These are phyloP conservation scores for Chytriomyces sp. DNA, from an alignment of 192 early-diverging fungal species.

Conservation along the genomic window DNA sequence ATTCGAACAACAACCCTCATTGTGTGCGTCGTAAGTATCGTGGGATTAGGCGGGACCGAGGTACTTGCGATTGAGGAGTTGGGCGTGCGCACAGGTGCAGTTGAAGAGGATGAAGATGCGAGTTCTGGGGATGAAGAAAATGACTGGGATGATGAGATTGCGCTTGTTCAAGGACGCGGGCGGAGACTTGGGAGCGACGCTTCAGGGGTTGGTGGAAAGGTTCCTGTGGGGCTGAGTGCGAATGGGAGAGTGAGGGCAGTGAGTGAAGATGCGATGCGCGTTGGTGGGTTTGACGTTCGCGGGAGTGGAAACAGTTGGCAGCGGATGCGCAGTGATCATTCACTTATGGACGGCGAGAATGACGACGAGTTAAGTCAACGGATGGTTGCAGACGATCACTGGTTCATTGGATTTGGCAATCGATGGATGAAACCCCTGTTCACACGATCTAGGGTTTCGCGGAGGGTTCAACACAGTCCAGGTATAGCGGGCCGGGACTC, in stretches of 20 bases:
- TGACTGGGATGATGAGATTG: conserved; percentile 29
- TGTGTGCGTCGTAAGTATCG: conserved; percentile 89
- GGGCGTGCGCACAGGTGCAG: conserved; percentile 74
- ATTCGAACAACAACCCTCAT: conserved; percentile 89
- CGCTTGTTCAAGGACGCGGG: conserved; percentile 14
- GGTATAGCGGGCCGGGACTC: neutral
- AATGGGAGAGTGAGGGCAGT: neutral
- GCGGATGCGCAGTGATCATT: neutral
- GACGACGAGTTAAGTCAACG: neutral
- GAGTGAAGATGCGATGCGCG: conserved; percentile 10
- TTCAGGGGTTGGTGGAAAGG: neutral
- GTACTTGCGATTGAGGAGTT: conserved; percentile 77
- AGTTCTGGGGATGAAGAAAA: conserved; percentile 16
- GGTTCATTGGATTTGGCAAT: conserved; percentile 86
- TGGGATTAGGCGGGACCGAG: conserved; percentile 91
- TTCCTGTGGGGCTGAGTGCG: neutral
- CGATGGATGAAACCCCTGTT: conserved; percentile 82
- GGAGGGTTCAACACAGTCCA: neutral
- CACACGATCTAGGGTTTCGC: conserved; percentile 37
- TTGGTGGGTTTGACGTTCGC: neutral
- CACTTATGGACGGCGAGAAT: neutral
- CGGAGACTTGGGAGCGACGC: conserved; percentile 12
- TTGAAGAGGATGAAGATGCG: conserved; percentile 31
- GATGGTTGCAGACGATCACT: conserved; percentile 60
- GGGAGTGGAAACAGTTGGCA: neutral